Base-by-base conservation (phyloP, 164 flowering plant genomes). In the Sextonia rubra region DNA sequence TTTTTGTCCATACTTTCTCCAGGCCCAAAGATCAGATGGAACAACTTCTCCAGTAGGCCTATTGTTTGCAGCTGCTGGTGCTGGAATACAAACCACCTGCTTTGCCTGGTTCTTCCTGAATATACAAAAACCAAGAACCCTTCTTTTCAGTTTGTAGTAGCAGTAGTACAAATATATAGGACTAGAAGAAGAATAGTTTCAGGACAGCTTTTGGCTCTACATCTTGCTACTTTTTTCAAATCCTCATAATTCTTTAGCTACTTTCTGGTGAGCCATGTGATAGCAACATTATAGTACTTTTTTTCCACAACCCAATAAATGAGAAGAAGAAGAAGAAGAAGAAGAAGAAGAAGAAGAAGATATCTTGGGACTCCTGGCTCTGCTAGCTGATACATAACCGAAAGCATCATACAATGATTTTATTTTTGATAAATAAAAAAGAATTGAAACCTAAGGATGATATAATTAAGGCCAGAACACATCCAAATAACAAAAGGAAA, bases 1-100 rank as follows among this genome's bases (percentile, higher is more conserved):
- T 75, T 94, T 94, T 78, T 94, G 98, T 3, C 98, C 98, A 72
- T 94, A 94, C 79, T 94, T 94, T 73, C 98, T 84, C 98, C 98
- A 92, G 14, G 97, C 95, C 98, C 98, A 94, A 11, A 89, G 82
- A 85, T 94, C 98, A 49, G 97, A 92, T 3, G 98, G 97, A 74
- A 91, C 94, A 29, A 91, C 83, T 82, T 93, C 97, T 66, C 98
- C 98, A 69, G 80, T 87, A 2, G 90, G 80, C 77, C 97, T 78
- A 81, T 44, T 75, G 80, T 88, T 91, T 65, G 86, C 89, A 25
- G 97, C 86, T 65, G 93, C 88, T 25, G 97, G 96, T 62, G 98
- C 98, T 48, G 98, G 98, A 71, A 93, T 85, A 61, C 96, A 90
- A 3, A 93, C 97, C 62, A 93, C 97, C 86, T 93, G 90, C 89